Conservation (phyloP, 1,284 basidiomycete species). For the Tausonia pullulans region DNA sequence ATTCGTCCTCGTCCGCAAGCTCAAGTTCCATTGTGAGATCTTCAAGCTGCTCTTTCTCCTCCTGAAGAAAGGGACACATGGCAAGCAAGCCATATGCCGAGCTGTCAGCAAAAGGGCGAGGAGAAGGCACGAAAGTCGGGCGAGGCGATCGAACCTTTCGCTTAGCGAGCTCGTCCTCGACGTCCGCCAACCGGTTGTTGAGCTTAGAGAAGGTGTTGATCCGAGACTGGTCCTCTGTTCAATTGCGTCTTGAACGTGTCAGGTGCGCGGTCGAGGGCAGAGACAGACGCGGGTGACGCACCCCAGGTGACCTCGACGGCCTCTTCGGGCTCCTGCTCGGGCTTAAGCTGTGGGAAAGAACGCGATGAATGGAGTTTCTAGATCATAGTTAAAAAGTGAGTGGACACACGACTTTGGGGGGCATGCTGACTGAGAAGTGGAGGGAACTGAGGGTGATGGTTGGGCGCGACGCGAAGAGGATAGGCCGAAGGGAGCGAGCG, state of each 20-base stretch:
- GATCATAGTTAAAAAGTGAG: too few species aligned
- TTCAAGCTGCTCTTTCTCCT: slow-evolving; percentile 86
- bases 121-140: background rate
- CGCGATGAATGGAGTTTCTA: too few species aligned
- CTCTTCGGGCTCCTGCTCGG: slow-evolving; percentile 69
- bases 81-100: slow-evolving; percentile 2
- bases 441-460: background rate
- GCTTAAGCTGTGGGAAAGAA: slow-evolving; percentile 30
- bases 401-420: too few species aligned
- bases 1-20: slow-evolving; percentile 71
- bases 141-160: slow-evolving; percentile 48
- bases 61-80: slow-evolving; percentile 37
- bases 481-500: too few species aligned
- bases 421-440: background rate
- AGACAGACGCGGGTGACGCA: slow-evolving; percentile 30
- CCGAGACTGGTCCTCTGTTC: slow-evolving; percentile 74
- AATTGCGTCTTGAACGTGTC: background rate
- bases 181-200: slow-evolving; percentile 61
- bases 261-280: background rate
- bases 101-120: background rate
- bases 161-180: slow-evolving; percentile 59
- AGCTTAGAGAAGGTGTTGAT: slow-evolving; percentile 91
- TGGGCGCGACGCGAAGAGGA: too few species aligned
- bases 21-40: slow-evolving; percentile 80
- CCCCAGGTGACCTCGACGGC: slow-evolving; percentile 83